Percentiles rank a stretch among this genome's conserved stretches.
Evolutionary conservation across 2,329 filamentous ascomycete genomes (phyloP).

Genomic region (Colletotrichum aenigma): DNA sequence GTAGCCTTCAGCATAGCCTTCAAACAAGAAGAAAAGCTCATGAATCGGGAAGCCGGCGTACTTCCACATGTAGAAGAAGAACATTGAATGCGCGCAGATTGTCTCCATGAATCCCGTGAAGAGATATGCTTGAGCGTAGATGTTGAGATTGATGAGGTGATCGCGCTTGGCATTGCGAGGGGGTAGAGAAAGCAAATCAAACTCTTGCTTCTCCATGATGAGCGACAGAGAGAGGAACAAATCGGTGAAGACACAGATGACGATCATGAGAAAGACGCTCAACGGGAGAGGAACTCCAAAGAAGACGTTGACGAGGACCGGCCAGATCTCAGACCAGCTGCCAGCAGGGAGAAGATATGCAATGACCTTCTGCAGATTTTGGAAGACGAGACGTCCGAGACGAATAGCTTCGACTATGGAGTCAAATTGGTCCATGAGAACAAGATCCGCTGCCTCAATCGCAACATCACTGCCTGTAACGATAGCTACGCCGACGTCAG

Average conservation of each 20-base stretch:
- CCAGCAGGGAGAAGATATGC: neutral
- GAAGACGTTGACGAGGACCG: neutral
- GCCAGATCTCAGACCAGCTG: neutral
- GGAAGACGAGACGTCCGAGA: neutral
- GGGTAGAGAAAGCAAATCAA: fast-evolving
- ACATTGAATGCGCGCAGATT: neutral
- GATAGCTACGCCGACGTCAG: neutral
- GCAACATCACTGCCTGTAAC: neutral
- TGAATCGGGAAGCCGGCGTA: neutral
- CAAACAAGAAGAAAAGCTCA: neutral
- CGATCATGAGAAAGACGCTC: neutral
- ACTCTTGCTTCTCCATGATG: neutral
- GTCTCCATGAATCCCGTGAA: neutral
- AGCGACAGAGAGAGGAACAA: neutral
- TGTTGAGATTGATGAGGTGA: neutral
- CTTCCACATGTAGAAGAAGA: neutral
- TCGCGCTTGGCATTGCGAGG: neutral
- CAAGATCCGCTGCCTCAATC: neutral
- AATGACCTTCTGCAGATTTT: neutral
- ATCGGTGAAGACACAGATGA: neutral
- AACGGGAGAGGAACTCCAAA: fast-evolving
- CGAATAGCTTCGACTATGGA: neutral
- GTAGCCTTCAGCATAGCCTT: neutral
- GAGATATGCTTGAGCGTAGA: neutral
- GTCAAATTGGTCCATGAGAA: neutral